phyloP scores from a whole-genome alignment of 768 basidiomycete genomes.

The Amanita fuliginea region DNA sequence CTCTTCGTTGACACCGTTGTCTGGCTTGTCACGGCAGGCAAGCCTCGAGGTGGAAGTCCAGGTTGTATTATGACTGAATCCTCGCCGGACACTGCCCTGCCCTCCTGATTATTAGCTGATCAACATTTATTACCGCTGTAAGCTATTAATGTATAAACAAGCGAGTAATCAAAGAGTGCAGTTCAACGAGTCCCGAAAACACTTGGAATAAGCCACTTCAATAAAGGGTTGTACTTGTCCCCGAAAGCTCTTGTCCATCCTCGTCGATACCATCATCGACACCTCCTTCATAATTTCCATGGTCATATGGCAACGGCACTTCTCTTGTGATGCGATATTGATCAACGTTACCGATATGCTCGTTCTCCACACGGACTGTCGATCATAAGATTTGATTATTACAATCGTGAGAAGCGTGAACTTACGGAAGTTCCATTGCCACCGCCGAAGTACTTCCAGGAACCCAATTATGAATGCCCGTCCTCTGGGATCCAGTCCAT shows the following conservation, averaged over 20 bases:
- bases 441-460: slow-evolving; percentile 70
- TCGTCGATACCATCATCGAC: slow-evolving; percentile 16
- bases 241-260: background rate
- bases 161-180: too few species aligned
- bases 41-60: background rate
- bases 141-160: too few species aligned
- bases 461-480: slow-evolving; percentile 59
- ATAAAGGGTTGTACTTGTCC: background rate
- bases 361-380: slow-evolving; percentile 75
- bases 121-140: too few species aligned
- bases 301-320: slow-evolving; percentile 69
- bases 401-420: slow-evolving; percentile 5
- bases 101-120: background rate
- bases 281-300: slow-evolving; percentile 35
- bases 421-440: slow-evolving; percentile 91
- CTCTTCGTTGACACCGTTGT: background rate
- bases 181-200: background rate
- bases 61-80: background rate
- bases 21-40: background rate
- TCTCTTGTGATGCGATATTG: slow-evolving; percentile 85
- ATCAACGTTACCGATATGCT: slow-evolving; percentile 88
- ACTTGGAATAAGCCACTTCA: background rate
- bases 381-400: background rate
- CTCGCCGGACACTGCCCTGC: background rate
- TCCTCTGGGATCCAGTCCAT: slow-evolving; percentile 35